phyloP scores from a whole-genome alignment of 1,284 basidiomycete genomes.

The Naganishia albida region DNA sequence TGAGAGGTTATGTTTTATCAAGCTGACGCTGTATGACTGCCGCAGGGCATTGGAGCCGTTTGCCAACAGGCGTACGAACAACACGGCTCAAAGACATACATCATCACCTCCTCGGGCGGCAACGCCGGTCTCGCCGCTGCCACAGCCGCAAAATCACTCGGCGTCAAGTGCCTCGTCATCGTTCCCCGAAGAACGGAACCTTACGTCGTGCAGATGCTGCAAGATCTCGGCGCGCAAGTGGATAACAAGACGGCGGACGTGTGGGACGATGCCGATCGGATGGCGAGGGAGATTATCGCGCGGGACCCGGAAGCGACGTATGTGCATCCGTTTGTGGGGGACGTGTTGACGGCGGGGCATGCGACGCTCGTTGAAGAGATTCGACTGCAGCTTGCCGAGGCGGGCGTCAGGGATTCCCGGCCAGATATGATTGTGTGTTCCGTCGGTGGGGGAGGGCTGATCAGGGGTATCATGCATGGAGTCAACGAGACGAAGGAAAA shows the following conservation, averaged over 20 bases:
- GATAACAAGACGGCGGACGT: slow-evolving; percentile 29
- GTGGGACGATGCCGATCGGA: slow-evolving; percentile 37
- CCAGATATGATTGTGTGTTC: slow-evolving; percentile 37
- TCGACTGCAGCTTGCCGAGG: slow-evolving; percentile 36
- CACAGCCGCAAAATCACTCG: slow-evolving; percentile 37
- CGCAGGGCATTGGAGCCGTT: slow-evolving; percentile 35
- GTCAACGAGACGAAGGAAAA: slow-evolving; percentile 5
- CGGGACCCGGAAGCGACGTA: slow-evolving; percentile 39
- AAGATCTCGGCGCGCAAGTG: slow-evolving; percentile 29
- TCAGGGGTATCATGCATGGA: slow-evolving; percentile 37
- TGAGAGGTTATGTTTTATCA: too few relatives aligned
- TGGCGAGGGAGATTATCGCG: slow-evolving; percentile 36
- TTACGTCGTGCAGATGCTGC: slow-evolving; percentile 35
- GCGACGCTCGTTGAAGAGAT: slow-evolving; percentile 39
- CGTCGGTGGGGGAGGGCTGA: slow-evolving; percentile 41
- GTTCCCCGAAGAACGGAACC: slow-evolving; percentile 38
- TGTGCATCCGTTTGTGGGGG: slow-evolving; percentile 38
- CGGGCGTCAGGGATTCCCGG: slow-evolving; percentile 1
- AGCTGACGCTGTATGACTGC: too few relatives aligned
- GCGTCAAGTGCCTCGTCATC: slow-evolving; percentile 42
- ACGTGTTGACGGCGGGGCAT: slow-evolving; percentile 40
- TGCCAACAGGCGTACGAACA: slow-evolving; percentile 32
- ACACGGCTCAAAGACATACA: slow-evolving; percentile 36
- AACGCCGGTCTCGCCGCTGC: slow-evolving; percentile 45
- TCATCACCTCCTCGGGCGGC: slow-evolving; percentile 45